phyloP scores from a whole-genome alignment of 352 stramenopile species.

The Globisporangium heterothallicum region DNA sequence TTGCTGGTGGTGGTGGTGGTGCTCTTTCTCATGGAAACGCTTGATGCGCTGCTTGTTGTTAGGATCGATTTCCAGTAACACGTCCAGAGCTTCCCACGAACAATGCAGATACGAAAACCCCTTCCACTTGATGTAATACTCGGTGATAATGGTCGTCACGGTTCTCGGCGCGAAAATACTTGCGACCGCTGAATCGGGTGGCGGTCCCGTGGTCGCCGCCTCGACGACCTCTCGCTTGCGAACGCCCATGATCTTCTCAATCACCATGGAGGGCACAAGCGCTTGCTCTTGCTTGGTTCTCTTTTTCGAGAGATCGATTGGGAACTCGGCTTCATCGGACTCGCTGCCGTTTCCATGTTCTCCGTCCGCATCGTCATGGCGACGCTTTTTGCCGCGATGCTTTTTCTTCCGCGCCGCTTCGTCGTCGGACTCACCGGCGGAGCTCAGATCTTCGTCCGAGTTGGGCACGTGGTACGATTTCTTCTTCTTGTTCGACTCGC shows the following conservation, averaged over 20 bases:
- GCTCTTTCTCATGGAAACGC: conserved; percentile 82
- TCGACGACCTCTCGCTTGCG: conserved; percentile 42
- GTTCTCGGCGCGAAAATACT: conserved; percentile 32
- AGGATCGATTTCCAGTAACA: conserved; percentile 74
- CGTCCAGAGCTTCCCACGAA: conserved; percentile 75
- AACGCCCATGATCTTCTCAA: conserved; percentile 87
- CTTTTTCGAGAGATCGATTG: conserved; percentile 25
- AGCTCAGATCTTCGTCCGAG: conserved; percentile 73
- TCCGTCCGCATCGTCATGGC: conserved; percentile 20
- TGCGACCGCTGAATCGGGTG: conserved; percentile 23
- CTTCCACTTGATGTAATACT: conserved; percentile 92
- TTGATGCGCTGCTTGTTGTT: conserved; percentile 88
- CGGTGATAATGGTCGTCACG: conserved; percentile 33
- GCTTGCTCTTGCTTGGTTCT: conserved; percentile 18
- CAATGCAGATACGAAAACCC: conserved; percentile 87
- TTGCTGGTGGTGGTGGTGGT: conserved; percentile 34
- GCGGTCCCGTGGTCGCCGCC: conserved; percentile 8
- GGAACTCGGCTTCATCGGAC: conserved; percentile 37
- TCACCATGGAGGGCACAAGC: conserved; percentile 53
- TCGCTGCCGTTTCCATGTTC: conserved; percentile 22
- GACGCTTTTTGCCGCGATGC: conserved; percentile 19
- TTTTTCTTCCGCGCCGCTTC: conserved; percentile 8
- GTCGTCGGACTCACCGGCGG: conserved; percentile 32
- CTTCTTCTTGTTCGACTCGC: conserved; percentile 56
- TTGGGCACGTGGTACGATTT: conserved; percentile 79